These are phyloP conservation scores for Pyricularia grisea DNA, from an alignment of 2,329 filamentous ascomycete genomes.

Conservation along the genomic window DNA sequence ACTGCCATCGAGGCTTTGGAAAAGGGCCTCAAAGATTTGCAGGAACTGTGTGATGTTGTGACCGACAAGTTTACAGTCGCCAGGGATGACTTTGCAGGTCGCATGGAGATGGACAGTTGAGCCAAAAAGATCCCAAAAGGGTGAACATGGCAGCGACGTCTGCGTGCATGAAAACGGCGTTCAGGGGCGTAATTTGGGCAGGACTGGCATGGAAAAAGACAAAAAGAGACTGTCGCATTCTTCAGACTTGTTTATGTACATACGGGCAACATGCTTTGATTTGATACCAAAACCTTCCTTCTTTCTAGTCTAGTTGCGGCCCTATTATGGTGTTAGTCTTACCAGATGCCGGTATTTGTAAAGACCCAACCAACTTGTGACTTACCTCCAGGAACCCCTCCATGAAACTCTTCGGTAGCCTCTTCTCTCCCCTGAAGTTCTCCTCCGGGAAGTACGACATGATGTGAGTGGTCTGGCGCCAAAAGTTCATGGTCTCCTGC, in stretches of 20 bases:
- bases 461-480: constrained; percentile 93
- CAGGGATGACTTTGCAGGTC: constrained; percentile 44
- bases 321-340: constrained; percentile 24
- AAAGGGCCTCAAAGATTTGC: constrained; percentile 81
- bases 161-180: constrained; percentile 1
- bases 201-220: neutral
- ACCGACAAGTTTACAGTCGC: constrained; percentile 76
- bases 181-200: neutral
- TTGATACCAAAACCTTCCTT: constrained; percentile 10
- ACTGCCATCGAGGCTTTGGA: constrained; percentile 78
- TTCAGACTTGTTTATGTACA: constrained; percentile 3
- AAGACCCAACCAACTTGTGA: constrained; percentile 6
- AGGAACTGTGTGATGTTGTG: constrained; percentile 88
- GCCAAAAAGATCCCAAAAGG: neutral
- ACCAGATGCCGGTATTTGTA: neutral
- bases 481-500: constrained; percentile 97
- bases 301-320: constrained; percentile 39
- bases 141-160: neutral
- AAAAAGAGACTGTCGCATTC: neutral
- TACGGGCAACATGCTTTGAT: neutral
- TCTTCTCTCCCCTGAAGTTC: constrained; percentile 63
- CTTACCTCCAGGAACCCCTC: constrained; percentile 87
- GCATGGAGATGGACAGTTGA: constrained; percentile 2
- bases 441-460: constrained; percentile 95
- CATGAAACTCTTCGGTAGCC: constrained; percentile 84